Percentiles rank a stretch among this genome's conserved stretches.
Conservation (phyloP, 2,329 filamentous ascomycete species). For the Penicillium psychrosexuale region DNA sequence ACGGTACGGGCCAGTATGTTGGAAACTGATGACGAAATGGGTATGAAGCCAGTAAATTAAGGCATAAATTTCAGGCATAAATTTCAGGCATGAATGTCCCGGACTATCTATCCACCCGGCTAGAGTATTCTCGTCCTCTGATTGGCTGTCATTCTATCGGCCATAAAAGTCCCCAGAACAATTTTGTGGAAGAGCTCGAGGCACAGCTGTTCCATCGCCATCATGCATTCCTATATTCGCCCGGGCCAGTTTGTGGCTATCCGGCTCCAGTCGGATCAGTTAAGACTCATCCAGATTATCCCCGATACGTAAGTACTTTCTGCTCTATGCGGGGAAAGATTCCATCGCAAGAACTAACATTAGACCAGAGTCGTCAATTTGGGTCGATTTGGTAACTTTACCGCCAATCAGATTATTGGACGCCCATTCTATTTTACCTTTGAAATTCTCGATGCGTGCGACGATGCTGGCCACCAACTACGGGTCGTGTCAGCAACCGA, state of each 20-base stretch:
- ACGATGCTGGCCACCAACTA: constrained; percentile 62
- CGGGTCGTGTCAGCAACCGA: constrained; percentile 78
- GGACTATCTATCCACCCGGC: constrained; percentile 8
- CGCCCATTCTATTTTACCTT: constrained; percentile 89
- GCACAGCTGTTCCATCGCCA: constrained; percentile 13
- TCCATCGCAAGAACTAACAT: constrained; percentile 9
- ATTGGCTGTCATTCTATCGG: constrained; percentile 12
- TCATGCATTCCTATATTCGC: constrained; percentile 42
- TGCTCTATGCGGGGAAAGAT: constrained; percentile 8
- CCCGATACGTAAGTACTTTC: constrained; percentile 61
- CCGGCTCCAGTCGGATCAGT: constrained; percentile 53
- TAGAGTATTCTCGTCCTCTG: neutral
- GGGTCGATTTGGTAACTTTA: constrained; percentile 89
- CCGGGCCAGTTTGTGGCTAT: constrained; percentile 38
- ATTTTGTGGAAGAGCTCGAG: constrained; percentile 13
- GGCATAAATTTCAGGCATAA: neutral
- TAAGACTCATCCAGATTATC: constrained; percentile 57
- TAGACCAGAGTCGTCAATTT: constrained; percentile 71
- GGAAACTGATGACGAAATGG: neutral
- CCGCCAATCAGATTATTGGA: constrained; percentile 83
- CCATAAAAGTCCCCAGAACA: constrained; percentile 14
- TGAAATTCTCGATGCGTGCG: constrained; percentile 72
- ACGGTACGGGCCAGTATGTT: neutral
- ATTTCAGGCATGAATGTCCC: neutral
- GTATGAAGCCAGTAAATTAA: neutral